Conservation (phyloP, 305 asterid species). For the Vinca major region DNA sequence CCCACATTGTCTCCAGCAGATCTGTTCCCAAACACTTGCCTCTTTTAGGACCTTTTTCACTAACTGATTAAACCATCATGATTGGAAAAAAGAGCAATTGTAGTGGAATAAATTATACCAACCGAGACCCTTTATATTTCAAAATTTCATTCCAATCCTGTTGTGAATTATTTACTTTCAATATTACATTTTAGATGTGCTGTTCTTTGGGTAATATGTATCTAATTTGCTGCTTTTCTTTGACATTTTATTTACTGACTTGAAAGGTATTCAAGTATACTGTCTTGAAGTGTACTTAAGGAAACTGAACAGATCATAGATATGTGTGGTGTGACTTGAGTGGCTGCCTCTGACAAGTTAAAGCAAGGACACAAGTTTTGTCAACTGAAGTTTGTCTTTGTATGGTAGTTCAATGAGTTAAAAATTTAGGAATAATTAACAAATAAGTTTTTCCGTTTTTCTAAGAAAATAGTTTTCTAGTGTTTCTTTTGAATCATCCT, state of each 20-base stretch:
- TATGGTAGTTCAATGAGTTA: background rate
- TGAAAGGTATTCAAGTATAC: no score
- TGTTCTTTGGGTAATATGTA: background rate
- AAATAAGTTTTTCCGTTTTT: background rate
- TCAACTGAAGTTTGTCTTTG: background rate
- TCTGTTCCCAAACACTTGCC: no score
- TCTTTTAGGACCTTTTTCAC: background rate
- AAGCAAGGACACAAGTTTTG: background rate
- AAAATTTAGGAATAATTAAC: background rate
- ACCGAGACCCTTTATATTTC: background rate
- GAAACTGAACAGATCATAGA: background rate
- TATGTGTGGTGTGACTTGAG: background rate
- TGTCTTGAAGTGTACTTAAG: background rate
- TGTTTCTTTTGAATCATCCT: background rate
- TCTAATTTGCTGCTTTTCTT: no score
- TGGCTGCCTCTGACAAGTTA: background rate
- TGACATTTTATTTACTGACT: background rate
- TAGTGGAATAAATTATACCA: background rate
- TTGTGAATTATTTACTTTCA: background rate
- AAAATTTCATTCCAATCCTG: background rate
- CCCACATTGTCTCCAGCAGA: no score
- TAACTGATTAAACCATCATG: background rate
- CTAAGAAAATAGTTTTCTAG: background rate
- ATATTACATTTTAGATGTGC: background rate
- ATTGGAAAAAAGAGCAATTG: background rate